Evolutionary conservation across 768 basidiomycete genomes (phyloP).

Genomic region (Xerocomus brunneocitrinus): DNA sequence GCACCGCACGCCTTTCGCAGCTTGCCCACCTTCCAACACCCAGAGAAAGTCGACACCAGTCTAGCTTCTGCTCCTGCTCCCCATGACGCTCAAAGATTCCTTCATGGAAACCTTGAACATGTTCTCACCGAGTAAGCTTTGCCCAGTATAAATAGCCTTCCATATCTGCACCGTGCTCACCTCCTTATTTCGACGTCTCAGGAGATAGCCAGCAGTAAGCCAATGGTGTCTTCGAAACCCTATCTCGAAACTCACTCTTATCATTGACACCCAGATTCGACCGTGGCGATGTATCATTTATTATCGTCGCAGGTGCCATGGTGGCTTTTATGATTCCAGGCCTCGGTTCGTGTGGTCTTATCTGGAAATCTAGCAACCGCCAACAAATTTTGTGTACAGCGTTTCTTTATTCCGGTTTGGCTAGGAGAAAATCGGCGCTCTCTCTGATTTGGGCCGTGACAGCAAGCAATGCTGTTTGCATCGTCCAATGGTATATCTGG

Average conservation of each 20-base stretch:
- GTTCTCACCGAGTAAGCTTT: conserved; percentile 15
- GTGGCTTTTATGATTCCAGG: conserved; percentile 78
- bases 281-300: conserved; percentile 67
- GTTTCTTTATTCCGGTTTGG: conserved; percentile 70
- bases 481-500: conserved; percentile 82
- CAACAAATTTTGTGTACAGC: conserved; percentile 34
- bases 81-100: conserved; percentile 9
- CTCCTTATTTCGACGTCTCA: conserved; percentile 9
- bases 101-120: background rate
- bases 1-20: background rate
- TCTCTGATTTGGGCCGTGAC: conserved; percentile 74
- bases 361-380: background rate
- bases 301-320: conserved; percentile 62
- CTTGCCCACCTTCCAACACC: background rate
- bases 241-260: conserved; percentile 6
- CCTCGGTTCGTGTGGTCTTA: conserved; percentile 42
- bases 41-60: background rate
- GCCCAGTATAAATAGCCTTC: background rate
- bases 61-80: background rate
- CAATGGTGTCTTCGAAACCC: background rate
- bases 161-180: conserved; percentile 6
- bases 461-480: conserved; percentile 68
- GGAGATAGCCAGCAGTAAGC: conserved; percentile 29
- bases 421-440: conserved; percentile 64
- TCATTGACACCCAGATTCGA: conserved; percentile 46